These are phyloP conservation scores for Strobilomyces echinocephalus DNA, from an alignment of 768 basidiomycete species.

Conservation along the genomic window DNA sequence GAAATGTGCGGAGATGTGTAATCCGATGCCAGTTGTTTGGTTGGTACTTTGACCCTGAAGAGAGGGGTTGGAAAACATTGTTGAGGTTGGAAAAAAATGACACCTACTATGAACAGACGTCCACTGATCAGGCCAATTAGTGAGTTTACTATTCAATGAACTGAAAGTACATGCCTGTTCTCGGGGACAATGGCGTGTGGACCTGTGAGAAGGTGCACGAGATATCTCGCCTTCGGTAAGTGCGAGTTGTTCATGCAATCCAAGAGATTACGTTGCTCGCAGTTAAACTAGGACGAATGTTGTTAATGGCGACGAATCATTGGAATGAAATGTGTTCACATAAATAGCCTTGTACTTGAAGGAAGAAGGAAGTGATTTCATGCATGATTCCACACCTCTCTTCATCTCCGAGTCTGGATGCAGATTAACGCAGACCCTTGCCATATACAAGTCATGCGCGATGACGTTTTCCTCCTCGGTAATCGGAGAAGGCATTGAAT, in stretches of 20 bases:
- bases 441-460: constrained; percentile 13
- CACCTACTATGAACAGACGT: constrained; percentile 13
- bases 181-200: constrained; percentile 5
- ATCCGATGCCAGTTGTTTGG: constrained; percentile 78
- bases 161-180: neutral
- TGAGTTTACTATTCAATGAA: neutral
- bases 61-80: neutral
- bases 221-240: neutral
- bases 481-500: neutral
- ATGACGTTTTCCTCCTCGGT: neutral
- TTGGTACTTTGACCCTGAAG: constrained; percentile 83
- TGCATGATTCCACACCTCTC: constrained; percentile 2
- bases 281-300: constrained; percentile 6
- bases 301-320: neutral
- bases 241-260: neutral
- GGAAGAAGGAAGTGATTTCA: constrained; percentile 6
- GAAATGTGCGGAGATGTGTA: constrained; percentile 71
- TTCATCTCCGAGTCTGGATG: constrained; percentile 3
- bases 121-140: neutral
- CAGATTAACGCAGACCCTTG: neutral
- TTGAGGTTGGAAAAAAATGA: neutral
- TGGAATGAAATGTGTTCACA: neutral
- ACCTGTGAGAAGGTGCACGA: neutral
- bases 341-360: constrained; percentile 11
- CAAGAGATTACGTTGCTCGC: constrained; percentile 3